A percentile compares a stretch with the other conserved stretches of the same genome.
phyloP scores from a whole-genome alignment of 192 early-diverging fungal genomes.

The Coemansia sp. region DNA sequence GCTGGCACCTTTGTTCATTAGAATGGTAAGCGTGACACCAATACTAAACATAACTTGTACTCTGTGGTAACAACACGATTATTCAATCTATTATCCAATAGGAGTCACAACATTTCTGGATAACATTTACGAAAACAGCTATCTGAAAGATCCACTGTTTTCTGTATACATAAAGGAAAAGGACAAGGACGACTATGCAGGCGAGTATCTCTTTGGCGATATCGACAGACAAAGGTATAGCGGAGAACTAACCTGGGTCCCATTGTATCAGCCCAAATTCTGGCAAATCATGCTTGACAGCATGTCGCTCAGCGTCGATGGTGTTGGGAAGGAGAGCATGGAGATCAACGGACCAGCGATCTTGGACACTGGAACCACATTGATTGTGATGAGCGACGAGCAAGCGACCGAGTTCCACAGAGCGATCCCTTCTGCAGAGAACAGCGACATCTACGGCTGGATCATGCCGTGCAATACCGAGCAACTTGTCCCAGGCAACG shows the following conservation, averaged over 20 bases:
- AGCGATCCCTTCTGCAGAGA: constrained; percentile 49
- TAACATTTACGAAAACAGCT: constrained; percentile 58
- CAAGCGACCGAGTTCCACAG: constrained; percentile 61
- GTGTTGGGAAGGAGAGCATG: constrained; percentile 39
- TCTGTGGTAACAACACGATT: too few species aligned
- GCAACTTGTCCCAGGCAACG: constrained; percentile 46
- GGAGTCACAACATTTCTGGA: constrained; percentile 58
- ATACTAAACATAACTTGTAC: neutral
- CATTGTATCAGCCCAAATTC: constrained; percentile 56
- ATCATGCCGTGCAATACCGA: constrained; percentile 57
- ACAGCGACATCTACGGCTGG: constrained; percentile 56
- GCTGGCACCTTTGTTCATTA: neutral
- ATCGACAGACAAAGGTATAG: constrained; percentile 55
- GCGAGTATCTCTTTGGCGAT: constrained; percentile 66
- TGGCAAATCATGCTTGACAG: constrained; percentile 62
- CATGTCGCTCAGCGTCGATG: constrained; percentile 35
- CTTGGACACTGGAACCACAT: constrained; percentile 68
- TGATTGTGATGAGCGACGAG: constrained; percentile 61
- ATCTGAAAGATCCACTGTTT: constrained; percentile 67
- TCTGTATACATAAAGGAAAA: constrained; percentile 66
- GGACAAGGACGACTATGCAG: constrained; percentile 53
- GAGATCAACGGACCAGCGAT: constrained; percentile 56
- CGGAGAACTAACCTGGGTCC: constrained; percentile 60
- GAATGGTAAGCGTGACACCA: neutral
- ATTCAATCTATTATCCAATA: constrained; percentile 6